These are phyloP conservation scores for Pestalotiopsis sp. DNA, from an alignment of 2,329 filamentous ascomycete species.

Conservation along the genomic window DNA sequence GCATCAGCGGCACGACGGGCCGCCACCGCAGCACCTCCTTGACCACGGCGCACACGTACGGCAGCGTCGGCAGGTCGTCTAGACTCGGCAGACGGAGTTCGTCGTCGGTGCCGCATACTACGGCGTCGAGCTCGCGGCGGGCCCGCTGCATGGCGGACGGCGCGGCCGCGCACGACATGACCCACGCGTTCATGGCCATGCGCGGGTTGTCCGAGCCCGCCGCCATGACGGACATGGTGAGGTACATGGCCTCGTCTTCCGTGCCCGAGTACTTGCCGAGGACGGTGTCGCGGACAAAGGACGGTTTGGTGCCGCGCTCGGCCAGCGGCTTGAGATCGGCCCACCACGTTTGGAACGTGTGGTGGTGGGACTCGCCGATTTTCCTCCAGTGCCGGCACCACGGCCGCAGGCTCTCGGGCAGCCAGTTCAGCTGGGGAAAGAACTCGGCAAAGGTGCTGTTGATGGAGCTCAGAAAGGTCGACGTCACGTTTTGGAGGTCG, in stretches of 20 bases:
- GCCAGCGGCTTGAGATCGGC: background rate
- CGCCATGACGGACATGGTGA: conserved; percentile 38
- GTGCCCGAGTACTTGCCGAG: conserved; percentile 34
- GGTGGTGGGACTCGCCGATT: background rate
- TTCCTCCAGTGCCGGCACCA: background rate
- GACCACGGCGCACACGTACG: conserved; percentile 54
- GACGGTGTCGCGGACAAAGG: conserved; percentile 32
- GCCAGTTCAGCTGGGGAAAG: conserved; percentile 36
- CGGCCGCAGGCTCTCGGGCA: conserved; percentile 29
- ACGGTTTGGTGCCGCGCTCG: background rate
- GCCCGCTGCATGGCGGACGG: conserved; percentile 32
- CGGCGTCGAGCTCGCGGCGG: background rate
- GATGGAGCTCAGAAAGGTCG: conserved; percentile 37
- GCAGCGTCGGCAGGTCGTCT: conserved; percentile 47
- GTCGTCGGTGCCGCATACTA: background rate
- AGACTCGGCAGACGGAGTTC: conserved; percentile 45
- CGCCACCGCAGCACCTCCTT: conserved; percentile 60
- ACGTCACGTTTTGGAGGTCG: conserved; percentile 35
- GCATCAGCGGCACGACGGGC: conserved; percentile 31
- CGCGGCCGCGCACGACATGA: conserved; percentile 32
- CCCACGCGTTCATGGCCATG: conserved; percentile 35
- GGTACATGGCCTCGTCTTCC: conserved; percentile 42
- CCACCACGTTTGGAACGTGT: background rate
- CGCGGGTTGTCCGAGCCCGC: conserved; percentile 48
- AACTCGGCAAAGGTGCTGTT: conserved; percentile 38